phyloP scores from a whole-genome alignment of 352 stramenopile genomes.

The Phytophthora sojae region DNA sequence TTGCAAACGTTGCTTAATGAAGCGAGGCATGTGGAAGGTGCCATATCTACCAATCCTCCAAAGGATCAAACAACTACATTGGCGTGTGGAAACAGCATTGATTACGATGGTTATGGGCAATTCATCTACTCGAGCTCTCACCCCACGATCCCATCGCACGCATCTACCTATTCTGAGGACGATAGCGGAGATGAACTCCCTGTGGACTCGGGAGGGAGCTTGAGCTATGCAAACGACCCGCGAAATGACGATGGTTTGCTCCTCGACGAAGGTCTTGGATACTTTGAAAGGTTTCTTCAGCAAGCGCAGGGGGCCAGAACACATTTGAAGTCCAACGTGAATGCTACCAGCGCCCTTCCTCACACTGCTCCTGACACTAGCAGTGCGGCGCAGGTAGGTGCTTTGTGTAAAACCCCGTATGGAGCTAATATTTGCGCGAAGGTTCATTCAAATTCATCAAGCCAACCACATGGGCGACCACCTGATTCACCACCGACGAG shows the following conservation, averaged over 20 bases:
- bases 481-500: not conserved
- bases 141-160: not conserved
- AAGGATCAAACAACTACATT: not conserved
- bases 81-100: conserved; percentile 9
- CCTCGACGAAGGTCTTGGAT: conserved; percentile 11
- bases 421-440: conserved; percentile 12
- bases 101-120: conserved; percentile 18
- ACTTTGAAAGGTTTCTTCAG: conserved; percentile 29
- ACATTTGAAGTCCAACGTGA: not conserved
- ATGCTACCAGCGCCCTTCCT: not conserved
- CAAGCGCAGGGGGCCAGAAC: not conserved
- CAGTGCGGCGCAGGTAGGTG: not conserved
- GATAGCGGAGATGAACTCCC: conserved; percentile 26
- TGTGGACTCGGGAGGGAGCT: conserved; percentile 15
- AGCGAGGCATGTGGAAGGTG: not conserved
- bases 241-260: conserved; percentile 17
- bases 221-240: conserved; percentile 8
- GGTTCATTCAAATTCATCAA: conserved; percentile 11
- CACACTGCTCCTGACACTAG: not conserved
- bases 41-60: not conserved
- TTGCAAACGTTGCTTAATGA: conserved; percentile 26
- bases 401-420: conserved; percentile 5
- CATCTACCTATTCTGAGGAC: conserved; percentile 23
- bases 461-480: not conserved
- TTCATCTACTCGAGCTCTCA: conserved; percentile 9